A percentile compares a stretch with the other conserved stretches of the same genome.
phyloP scores from a whole-genome alignment of 148 eudicot species.

The Pharnaceum exiguum region DNA sequence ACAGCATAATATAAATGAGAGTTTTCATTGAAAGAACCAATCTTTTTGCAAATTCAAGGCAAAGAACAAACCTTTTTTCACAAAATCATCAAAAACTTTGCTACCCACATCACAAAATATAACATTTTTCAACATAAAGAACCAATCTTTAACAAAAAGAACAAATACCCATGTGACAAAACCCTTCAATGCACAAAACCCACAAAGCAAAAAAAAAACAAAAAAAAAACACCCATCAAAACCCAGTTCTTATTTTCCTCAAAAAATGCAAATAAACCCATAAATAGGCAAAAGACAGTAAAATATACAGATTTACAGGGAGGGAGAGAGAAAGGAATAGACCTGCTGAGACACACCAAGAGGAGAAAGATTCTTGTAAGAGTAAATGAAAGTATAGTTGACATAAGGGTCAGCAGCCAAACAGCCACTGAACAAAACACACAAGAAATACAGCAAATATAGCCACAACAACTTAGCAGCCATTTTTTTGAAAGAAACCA shows the following conservation, averaged over 20 bases:
- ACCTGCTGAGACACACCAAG: slow-evolving; percentile 39
- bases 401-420: slow-evolving; percentile 46
- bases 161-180: neutral
- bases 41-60: no score
- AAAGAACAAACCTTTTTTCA: no score
- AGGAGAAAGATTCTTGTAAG: slow-evolving; percentile 35
- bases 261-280: neutral
- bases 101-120: no score
- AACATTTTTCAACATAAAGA: no score
- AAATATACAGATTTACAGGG: neutral
- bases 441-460: slow-evolving; percentile 4
- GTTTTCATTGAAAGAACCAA: no score
- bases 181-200: neutral
- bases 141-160: neutral
- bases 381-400: slow-evolving; percentile 15
- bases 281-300: slow-evolving; percentile 15
- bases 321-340: neutral
- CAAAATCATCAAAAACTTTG: no score
- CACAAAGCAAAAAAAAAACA: neutral
- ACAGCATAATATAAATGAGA: no score
- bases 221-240: neutral
- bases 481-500: neutral
- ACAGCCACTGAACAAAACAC: slow-evolving; percentile 28
- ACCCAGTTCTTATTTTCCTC: neutral
- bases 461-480: neutral